A percentile compares a stretch with the other conserved stretches of the same genome.
phyloP scores from a whole-genome alignment of 331 rosid genomes.

The Malus hybrid region DNA sequence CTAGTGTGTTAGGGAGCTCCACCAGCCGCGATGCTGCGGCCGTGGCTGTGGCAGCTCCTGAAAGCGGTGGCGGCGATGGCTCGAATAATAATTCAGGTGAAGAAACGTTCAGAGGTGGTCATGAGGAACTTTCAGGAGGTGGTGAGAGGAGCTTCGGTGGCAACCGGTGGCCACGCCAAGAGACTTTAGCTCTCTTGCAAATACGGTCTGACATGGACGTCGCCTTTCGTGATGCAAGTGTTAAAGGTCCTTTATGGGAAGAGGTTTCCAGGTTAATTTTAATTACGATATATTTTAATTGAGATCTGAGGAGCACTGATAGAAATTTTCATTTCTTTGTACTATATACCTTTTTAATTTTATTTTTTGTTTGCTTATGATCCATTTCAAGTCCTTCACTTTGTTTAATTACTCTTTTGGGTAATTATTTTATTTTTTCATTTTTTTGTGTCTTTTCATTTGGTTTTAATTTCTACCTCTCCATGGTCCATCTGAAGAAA shows the following conservation, averaged over 20 bases:
- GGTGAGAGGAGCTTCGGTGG: conserved; percentile 74
- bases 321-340: not conserved
- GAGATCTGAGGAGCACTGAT: conserved; percentile 30
- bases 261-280: conserved; percentile 69
- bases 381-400: not conserved
- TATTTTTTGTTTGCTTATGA: not conserved
- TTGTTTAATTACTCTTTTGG: not conserved
- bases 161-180: conserved; percentile 89
- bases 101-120: conserved; percentile 16
- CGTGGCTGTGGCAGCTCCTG: conserved; percentile 11
- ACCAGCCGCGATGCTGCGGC: conserved; percentile 34
- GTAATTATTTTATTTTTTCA: not conserved
- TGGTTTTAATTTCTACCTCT: not conserved
- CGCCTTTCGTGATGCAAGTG: conserved; percentile 80
- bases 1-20: conserved; percentile 53
- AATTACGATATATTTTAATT: not conserved
- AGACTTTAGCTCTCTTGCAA: conserved; percentile 78
- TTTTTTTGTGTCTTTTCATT: not conserved
- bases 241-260: conserved; percentile 95
- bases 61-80: conserved; percentile 18
- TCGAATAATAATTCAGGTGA: conserved; percentile 62
- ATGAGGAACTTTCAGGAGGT: conserved; percentile 25
- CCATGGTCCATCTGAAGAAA: not conserved
- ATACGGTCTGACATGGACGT: conserved; percentile 90
- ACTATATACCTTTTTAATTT: not conserved